phyloP scores from a whole-genome alignment of 768 basidiomycete genomes.

The Lactifluus volemus region DNA sequence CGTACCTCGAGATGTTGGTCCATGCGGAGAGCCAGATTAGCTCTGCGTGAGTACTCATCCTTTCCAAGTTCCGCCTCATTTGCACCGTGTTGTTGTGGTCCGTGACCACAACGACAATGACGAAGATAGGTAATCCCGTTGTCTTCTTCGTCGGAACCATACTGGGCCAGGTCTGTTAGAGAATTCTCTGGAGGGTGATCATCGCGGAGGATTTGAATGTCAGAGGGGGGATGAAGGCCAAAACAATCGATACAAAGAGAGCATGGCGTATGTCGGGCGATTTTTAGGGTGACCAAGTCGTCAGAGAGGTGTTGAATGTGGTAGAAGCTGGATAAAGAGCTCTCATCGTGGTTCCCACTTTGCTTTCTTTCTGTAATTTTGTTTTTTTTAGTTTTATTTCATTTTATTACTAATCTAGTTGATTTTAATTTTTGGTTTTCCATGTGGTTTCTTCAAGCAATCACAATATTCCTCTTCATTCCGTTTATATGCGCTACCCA shows the following conservation, averaged over 20 bases:
- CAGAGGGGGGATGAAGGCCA: conserved; percentile 60
- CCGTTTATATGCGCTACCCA: conserved; percentile 23
- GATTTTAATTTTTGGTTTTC: background rate
- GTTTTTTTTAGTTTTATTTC: background rate
- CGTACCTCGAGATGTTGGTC: conserved; percentile 78
- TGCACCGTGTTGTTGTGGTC: conserved; percentile 56
- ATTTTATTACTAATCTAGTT: background rate
- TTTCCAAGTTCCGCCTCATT: conserved; percentile 45
- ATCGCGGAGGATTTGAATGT: conserved; percentile 51
- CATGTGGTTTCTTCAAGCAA: background rate
- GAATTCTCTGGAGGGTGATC: conserved; percentile 35
- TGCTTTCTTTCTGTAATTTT: background rate
- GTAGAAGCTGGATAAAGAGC: conserved; percentile 59
- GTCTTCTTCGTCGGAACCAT: conserved; percentile 66
- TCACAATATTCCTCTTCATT: conserved; percentile 1
- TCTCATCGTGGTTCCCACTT: conserved; percentile 38
- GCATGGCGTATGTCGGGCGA: conserved; percentile 76
- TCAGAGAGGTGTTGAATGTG: conserved; percentile 40
- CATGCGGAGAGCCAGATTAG: conserved; percentile 65
- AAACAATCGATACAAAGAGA: conserved; percentile 52
- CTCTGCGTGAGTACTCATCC: conserved; percentile 62
- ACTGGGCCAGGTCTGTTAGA: conserved; percentile 49
- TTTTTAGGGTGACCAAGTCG: conserved; percentile 55
- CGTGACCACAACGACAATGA: conserved; percentile 63
- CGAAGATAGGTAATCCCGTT: conserved; percentile 43